A percentile compares a stretch with the other conserved stretches of the same genome.
These are phyloP conservation scores for Fusarium newnesense DNA, from an alignment of 2,329 filamentous ascomycete genomes.

Conservation along the genomic window DNA sequence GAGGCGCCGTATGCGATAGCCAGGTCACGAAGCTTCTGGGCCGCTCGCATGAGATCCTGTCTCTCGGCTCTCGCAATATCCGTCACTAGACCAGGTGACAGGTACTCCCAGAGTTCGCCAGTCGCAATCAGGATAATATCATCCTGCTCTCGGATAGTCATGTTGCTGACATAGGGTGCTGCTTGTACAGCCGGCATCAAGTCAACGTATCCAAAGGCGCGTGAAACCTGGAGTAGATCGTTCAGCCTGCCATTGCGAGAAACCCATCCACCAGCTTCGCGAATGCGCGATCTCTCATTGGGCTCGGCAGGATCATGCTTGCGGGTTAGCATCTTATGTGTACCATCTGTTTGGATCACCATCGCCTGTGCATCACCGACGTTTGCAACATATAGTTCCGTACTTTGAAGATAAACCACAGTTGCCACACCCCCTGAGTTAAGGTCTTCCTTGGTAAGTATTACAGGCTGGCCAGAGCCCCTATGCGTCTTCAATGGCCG, in stretches of 20 bases:
- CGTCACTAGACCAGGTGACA: constrained; percentile 88
- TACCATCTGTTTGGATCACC: constrained; percentile 88
- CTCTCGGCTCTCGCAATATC: constrained; percentile 90
- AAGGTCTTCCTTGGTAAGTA: constrained; percentile 88
- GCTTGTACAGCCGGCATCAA: constrained; percentile 94
- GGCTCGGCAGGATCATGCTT: constrained; percentile 95
- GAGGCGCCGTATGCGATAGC: constrained; percentile 95
- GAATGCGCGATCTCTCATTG: constrained; percentile 85
- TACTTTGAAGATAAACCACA: constrained; percentile 87
- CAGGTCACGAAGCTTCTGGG: constrained; percentile 92
- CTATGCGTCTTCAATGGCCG: constrained; percentile 74
- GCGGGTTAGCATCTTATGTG: constrained; percentile 82
- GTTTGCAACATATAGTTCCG: constrained; percentile 93
- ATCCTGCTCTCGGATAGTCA: constrained; percentile 85
- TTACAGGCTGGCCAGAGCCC: constrained; percentile 75
- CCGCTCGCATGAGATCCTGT: constrained; percentile 90
- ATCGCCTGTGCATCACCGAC: constrained; percentile 97
- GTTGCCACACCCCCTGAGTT: constrained; percentile 92
- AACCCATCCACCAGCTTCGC: constrained; percentile 94
- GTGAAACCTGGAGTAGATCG: constrained; percentile 88
- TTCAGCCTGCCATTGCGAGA: constrained; percentile 95
- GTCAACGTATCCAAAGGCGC: constrained; percentile 94
- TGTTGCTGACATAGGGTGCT: constrained; percentile 82
- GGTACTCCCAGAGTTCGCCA: constrained; percentile 93
- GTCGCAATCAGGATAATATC: constrained; percentile 95